Base-by-base conservation (phyloP, 73 alveolate genomes). In the Durusdinium trenchii region DNA sequence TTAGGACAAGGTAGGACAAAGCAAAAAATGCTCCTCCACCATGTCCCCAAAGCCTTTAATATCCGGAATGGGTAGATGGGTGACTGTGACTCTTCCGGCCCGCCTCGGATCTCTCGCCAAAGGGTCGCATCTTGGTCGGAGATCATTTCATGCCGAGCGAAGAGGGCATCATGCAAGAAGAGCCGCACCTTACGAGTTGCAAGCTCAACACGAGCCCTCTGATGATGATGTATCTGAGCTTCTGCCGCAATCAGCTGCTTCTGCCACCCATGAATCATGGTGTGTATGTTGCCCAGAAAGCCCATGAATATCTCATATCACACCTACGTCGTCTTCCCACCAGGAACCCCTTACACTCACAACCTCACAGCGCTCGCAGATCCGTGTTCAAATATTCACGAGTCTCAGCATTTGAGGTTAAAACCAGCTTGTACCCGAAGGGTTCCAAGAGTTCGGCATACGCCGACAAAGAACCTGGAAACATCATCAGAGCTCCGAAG, bases 381-480 rank as follows among this genome's bases (percentile, higher is more conserved):
- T 45, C 14, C 18, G 48, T 6, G 12, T 40, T n/a, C 36, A 69
- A 28, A 69, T 23, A 45, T 28, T 23, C 26, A 35, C 82, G 36
- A 69, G 82, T 18, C 3, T 35, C 36, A n/a, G 94, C 50, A 45
- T 36, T 42, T 83, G 45, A 83, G 94, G 60, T 43, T 12, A 51
- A 36, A 9, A 83, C 94, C 32, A 83, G 94, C 50, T 83, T 83
- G 94, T 83, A 83, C 51, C 73, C 94, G 50, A 83, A 54, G 3
- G 94, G 94, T 54, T 83, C 75, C 94, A 83, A 50, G 48, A 28
- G 48, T 54, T 83, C 94, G 35, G 75, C 76, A 50, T 47, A 83
- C 48, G 94, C 94, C n/a, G 94, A 47, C 35, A 83, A 73, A 47
- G 94, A 83, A 50, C 94, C 94, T 82, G 50, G 35, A 36, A 7